Evolutionary conservation across 768 basidiomycete species (phyloP), one percentile per base, ranked within the genome.

Genomic region (Porphyrellus cyaneotinctus): DNA sequence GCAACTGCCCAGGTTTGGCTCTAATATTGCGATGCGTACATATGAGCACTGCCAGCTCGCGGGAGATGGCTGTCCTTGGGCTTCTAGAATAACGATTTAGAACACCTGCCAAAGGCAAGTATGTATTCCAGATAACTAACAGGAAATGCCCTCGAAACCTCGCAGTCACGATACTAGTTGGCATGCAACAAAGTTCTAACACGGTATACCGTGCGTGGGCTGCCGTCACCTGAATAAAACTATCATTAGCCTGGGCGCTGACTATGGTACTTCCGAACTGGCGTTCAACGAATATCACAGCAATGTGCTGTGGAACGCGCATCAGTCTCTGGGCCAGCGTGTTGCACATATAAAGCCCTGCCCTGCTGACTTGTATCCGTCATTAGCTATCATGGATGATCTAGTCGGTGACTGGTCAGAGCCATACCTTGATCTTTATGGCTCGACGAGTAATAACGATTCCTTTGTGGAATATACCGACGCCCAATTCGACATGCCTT

Each of bases 251-350:
- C 49, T 7, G 24, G 32, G 51, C 46, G 57, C 43, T 20, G 17
- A 12, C 22, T 35, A 6, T 26, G 30, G n/a, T 35, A 20, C 39
- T 26, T 43, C 44, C 23, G 17, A 8, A 9, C 30, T 14, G 37
- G 44, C 53, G 31, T 17, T 23, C 15, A 33, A 44, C 26, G 47
- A 32, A 35, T 42, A 4, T 53, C 47, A 65, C 64, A 65, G 64
- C 62, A 65, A 56, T 0, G 49, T 67, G 60, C 64, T 65, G 65
- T 67, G 31, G 35, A 50, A 37, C 17, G 20, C 35, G 12, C 26
- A 22, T 32, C 38, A 12, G 31, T 42, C 1, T 52, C 24, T 45
- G 38, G 6, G 22, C 24, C 30, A 44, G 49, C 31, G 20, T 2
- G n/a, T 22, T 26, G 8, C 6, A 14, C 18, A 56, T 67, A 65